Base-by-base conservation (phyloP, 2,329 filamentous ascomycete species). In the Lecanoromycetidae sp. region DNA sequence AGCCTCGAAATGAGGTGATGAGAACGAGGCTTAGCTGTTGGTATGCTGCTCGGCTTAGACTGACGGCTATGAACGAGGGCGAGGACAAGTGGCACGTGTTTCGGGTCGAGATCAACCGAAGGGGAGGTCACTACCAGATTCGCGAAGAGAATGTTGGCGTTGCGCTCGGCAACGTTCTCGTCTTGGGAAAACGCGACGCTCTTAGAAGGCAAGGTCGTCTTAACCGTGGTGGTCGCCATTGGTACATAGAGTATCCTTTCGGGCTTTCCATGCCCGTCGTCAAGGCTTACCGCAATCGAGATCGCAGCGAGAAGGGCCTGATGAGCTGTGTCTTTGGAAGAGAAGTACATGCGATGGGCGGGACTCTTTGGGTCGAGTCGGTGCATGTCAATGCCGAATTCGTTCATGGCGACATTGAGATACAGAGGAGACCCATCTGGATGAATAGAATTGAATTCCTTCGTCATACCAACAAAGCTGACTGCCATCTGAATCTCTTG, bases 301-400 rank as follows among this genome's bases (percentile, higher is more conserved):
- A 98, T 79, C 3, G 88, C 91, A 15, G 90, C 91, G 19, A 91
- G 76, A 29, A 98, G 73, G 9, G 88, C 91, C 69, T 98, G 90
- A 62, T 98, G 91, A 10, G 91, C 91, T 58, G 95, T 80, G 60
- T 95, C 91, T 52, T 87, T 82, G 19, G 83, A 79, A 2, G 88
- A 85, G 60, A 98, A 98, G 65, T 98, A 96, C 91, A 96, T 98
- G 53, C 91, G 80, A 70, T 98, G 91, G 0, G 90, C 87, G 1
- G 91, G 87, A 13, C 88, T 94, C 57, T 86, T 90, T 34, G 86
- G 82, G 61, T 98, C 90, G 46, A 98, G 75, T 19, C 90, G 80
- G 61, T 96, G 82, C 33, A 98, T 70, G 60, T 98, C 91, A 60
- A 98, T 76, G 51, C 90, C 90, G 34, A 98, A 79, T 62, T 98